Conservation (phyloP, 345 rosid species). For the Alliaria petiolata region DNA sequence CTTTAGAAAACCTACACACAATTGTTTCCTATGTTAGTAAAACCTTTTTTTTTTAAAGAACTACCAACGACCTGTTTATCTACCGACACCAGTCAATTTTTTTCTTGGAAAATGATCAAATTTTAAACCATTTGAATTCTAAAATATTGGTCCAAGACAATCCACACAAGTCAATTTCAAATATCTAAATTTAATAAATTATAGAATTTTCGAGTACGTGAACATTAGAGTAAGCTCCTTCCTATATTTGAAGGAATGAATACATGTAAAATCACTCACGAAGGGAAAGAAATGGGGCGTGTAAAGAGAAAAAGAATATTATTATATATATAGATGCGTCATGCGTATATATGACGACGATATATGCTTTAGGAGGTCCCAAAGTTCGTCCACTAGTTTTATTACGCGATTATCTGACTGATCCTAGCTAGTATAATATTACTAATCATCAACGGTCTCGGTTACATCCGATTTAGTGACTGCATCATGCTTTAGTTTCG, state of each 20-base stretch:
- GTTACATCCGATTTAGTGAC: slow-evolving; percentile 18
- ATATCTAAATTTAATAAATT: not conserved
- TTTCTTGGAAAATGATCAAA: too few relatives aligned
- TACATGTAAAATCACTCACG: too few relatives aligned
- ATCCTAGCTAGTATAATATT: slow-evolving; percentile 9
- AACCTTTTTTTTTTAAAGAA: too few relatives aligned
- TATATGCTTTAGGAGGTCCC: slow-evolving; percentile 27
- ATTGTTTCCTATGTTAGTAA: too few relatives aligned
- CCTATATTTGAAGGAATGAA: not conserved
- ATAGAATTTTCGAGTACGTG: slow-evolving; percentile 14
- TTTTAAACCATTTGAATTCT: not conserved
- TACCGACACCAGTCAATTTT: too few relatives aligned
- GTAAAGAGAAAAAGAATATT: not conserved
- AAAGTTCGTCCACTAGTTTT: slow-evolving; percentile 24
- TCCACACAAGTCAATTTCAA: not conserved
- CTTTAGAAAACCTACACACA: too few relatives aligned
- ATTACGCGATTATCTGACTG: not conserved
- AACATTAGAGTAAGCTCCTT: slow-evolving; percentile 1
- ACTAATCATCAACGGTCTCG: slow-evolving; percentile 32
- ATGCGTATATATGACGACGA: slow-evolving; percentile 1
- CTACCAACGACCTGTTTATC: too few relatives aligned
- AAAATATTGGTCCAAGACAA: not conserved
- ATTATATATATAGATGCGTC: not conserved
- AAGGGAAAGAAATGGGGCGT: not conserved
- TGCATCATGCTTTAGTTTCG: slow-evolving; percentile 17